Evolutionary conservation across 2,329 filamentous ascomycete genomes (phyloP), one percentile per base, ranked within the genome.

Genomic region (Aspergillus sp.): DNA sequence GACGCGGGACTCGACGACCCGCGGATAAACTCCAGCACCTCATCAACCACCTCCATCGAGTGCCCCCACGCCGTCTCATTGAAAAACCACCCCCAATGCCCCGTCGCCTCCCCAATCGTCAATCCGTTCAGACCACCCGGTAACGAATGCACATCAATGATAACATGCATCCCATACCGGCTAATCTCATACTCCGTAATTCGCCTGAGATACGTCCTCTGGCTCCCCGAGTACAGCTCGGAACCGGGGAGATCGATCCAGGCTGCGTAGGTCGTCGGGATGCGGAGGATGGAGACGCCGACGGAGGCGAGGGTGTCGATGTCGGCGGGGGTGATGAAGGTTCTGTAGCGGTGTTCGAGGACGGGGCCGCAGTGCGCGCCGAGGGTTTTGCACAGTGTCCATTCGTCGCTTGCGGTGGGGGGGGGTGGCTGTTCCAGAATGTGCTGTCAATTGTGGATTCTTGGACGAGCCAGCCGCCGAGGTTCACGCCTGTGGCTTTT

Each of bases 61-160:
- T 70, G 68, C 0, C 64, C 54, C 43, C 71, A 49, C 13, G 67
- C 66, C 2, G 71, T 72, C 22, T 67, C 50, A 19, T 72, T 72
- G 22, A 64, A 51, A 52, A 66, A 72, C 70, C 70, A 73, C 13
- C 64, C 67, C 60, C 63, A 71, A 48, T 72, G 65, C 0, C 69
- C 69, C 1, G 51, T 53, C 3, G 67, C 67, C 50, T 72, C 69
- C 31, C 69, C 71, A 22, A 71, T 71, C 25, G 64, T 61, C 0
- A 71, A 61, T 1, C 71, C 69, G n/a, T 72, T 72, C 0, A 64
- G 62, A 5, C 71, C 70, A 5, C 69, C 71, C 1, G 70, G 70
- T 1, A 73, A 63, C 1, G 66, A 71, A 50, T 73, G 70, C 2
- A 72, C 54, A n/a, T 72, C 70, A 23, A 73, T 23, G 7, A 72